A percentile compares a stretch with the other conserved stretches of the same genome.
phyloP scores from a whole-genome alignment of 768 basidiomycete genomes.

The Boletus sensibilis region DNA sequence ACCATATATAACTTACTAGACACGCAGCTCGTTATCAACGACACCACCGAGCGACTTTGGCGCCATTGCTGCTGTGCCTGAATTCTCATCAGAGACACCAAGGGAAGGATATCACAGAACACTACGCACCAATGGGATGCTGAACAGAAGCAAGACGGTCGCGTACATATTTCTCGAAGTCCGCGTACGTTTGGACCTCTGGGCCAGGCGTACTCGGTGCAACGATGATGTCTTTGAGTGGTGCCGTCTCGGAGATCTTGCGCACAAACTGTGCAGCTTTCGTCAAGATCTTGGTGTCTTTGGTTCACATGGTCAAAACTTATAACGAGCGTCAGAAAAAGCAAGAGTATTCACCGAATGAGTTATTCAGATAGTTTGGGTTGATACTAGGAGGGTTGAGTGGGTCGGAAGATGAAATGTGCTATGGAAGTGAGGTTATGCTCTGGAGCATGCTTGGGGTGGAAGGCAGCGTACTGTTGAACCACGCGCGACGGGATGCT shows the following conservation, averaged over 20 bases:
- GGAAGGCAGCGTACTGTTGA: slow-evolving; percentile 8
- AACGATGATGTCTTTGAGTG: slow-evolving; percentile 17
- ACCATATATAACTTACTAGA: slow-evolving; percentile 6
- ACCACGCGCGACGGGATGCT: slow-evolving; percentile 22
- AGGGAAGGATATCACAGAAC: neutral
- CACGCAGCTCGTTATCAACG: slow-evolving; percentile 15
- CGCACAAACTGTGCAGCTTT: slow-evolving; percentile 14
- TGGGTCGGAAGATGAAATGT: slow-evolving; percentile 16
- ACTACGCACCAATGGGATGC: slow-evolving; percentile 16
- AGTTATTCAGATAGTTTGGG: slow-evolving; percentile 14
- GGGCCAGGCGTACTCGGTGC: slow-evolving; percentile 20
- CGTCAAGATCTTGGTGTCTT: slow-evolving; percentile 18
- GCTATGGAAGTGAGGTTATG: slow-evolving; percentile 5
- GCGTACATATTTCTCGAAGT: slow-evolving; percentile 15
- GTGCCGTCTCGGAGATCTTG: slow-evolving; percentile 15
- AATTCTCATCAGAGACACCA: neutral
- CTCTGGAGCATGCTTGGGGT: neutral
- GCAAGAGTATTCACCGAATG: slow-evolving; percentile 1
- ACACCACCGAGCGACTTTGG: slow-evolving; percentile 19
- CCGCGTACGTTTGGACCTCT: slow-evolving; percentile 17
- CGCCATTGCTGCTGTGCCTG: slow-evolving; percentile 21
- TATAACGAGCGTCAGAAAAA: neutral
- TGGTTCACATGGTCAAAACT: neutral
- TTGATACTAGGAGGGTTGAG: slow-evolving; percentile 13
- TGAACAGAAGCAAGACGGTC: neutral